Conservation (phyloP, 2,329 filamentous ascomycete species). For the Fusarium sp. region DNA sequence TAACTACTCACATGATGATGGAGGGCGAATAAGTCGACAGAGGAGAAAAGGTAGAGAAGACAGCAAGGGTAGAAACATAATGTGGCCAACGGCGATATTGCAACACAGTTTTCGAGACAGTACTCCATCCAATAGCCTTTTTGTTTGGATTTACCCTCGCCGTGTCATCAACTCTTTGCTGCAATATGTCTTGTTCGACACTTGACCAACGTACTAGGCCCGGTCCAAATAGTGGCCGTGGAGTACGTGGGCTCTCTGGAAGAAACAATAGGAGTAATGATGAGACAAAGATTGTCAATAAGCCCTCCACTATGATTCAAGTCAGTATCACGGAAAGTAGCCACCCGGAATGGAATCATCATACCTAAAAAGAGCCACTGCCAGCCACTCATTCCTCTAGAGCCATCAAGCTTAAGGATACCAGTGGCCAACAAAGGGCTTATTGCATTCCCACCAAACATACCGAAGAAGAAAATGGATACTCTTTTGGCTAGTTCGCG, state of each 20-base stretch:
- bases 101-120: conserved; percentile 7
- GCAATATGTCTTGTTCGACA: background rate
- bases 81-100: conserved; percentile 27
- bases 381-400: conserved; percentile 57
- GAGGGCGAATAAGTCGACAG: conserved; percentile 24
- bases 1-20: conserved; percentile 18
- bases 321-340: background rate
- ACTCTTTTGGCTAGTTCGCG: conserved; percentile 58
- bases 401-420: conserved; percentile 57
- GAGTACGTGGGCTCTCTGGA: conserved; percentile 1
- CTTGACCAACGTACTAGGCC: background rate
- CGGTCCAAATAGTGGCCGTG: background rate
- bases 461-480: conserved; percentile 63
- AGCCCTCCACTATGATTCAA: conserved; percentile 53
- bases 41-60: conserved; percentile 26
- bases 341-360: background rate
- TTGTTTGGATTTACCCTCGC: background rate
- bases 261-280: background rate
- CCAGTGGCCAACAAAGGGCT: conserved; percentile 60
- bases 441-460: conserved; percentile 62
- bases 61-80: conserved; percentile 19
- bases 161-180: conserved; percentile 31
- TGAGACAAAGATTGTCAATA: conserved; percentile 1
- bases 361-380: conserved; percentile 62
- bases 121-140: conserved; percentile 2